Evolutionary conservation across 192 early-diverging fungal species (phyloP).

Genomic region (Coemansia sp.): DNA sequence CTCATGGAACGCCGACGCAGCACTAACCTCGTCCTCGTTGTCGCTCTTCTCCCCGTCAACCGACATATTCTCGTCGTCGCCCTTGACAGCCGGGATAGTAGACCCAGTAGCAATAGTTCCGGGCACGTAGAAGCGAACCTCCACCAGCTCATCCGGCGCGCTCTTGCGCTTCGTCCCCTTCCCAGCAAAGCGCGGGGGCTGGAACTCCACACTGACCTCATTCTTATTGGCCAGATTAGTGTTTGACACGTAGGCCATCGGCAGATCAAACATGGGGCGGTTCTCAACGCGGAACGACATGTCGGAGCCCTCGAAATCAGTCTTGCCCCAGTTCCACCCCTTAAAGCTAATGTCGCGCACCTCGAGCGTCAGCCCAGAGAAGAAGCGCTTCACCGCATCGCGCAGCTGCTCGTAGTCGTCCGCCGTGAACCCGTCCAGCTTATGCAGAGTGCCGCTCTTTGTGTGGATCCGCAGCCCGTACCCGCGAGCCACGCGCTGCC

Average conservation of each 20-base stretch:
- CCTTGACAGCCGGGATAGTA: slow-evolving; percentile 12
- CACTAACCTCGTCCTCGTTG: slow-evolving; percentile 63
- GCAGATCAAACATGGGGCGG: slow-evolving; percentile 88
- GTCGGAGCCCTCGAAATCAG: slow-evolving; percentile 73
- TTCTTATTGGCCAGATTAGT: slow-evolving; percentile 81
- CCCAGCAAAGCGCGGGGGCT: slow-evolving; percentile 56
- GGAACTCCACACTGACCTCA: slow-evolving; percentile 91
- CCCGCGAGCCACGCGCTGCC: slow-evolving; percentile 82
- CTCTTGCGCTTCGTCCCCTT: slow-evolving; percentile 56
- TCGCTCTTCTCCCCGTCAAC: slow-evolving; percentile 28
- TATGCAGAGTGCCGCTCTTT: slow-evolving; percentile 70
- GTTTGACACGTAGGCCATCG: slow-evolving; percentile 82
- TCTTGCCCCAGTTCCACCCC: slow-evolving; percentile 97
- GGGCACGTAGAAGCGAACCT: slow-evolving; percentile 91
- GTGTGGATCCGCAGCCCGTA: slow-evolving; percentile 76
- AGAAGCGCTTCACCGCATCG: slow-evolving; percentile 66
- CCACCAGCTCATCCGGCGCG: slow-evolving; percentile 77
- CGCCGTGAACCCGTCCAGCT: slow-evolving; percentile 83
- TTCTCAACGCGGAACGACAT: slow-evolving; percentile 80
- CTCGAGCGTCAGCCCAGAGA: slow-evolving; percentile 73
- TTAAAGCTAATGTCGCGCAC: slow-evolving; percentile 80
- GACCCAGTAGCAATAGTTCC: slow-evolving; percentile 63
- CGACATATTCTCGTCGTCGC: slow-evolving; percentile 52
- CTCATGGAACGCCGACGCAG: slow-evolving; percentile 80
- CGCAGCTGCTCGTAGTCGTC: slow-evolving; percentile 85